Base-by-base conservation (phyloP, 2,329 filamentous ascomycete genomes). In the Talaromyces albobiverticillius region DNA sequence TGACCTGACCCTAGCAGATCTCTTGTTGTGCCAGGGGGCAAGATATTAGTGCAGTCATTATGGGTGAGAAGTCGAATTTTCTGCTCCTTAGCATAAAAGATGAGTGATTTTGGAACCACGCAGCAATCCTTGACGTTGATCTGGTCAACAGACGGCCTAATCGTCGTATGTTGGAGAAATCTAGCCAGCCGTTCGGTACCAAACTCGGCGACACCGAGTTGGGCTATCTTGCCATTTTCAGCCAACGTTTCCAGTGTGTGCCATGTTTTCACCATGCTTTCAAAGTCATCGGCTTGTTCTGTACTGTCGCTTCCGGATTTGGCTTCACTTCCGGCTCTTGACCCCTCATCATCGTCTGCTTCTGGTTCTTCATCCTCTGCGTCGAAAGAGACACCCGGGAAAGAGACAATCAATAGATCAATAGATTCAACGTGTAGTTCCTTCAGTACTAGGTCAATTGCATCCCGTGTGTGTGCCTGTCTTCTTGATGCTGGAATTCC, bases 41-140 rank as follows among this genome's bases (percentile, higher is more conserved):
- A 78, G 57, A 99, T 89, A 67, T 97, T 89, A 25, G 88, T 94
- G 73, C 89, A 95, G 73, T 99, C 94, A 61, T 90, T 90, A 73
- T 99, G 94, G 38, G 95, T 95, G 53, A 96, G 78, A 54, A 99
- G 77, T 70, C 97, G 90, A 57, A 99, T 91, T 18, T 83, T 80
- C 67, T 91, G 80, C 59, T 86, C 79, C 71, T 90, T 92, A n/a
- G 93, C 93, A 63, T 95, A 86, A 64, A 88, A 75, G 56, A 91
- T 85, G 59, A 99, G 80, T 11, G 90, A 87, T 64, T 91, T 92
- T 8, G 94, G 94, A 41, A 97, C 94, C 45, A 91, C 93, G 74
- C 94, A 99, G 77, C 93, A 97, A 72, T 97, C 90, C 63, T 89
- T 86, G 48, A 96, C 83, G 69, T 97, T 97, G 79, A 99, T 95